Conservation (phyloP, 2,329 filamentous ascomycete species). For the Fusarium graminum region DNA sequence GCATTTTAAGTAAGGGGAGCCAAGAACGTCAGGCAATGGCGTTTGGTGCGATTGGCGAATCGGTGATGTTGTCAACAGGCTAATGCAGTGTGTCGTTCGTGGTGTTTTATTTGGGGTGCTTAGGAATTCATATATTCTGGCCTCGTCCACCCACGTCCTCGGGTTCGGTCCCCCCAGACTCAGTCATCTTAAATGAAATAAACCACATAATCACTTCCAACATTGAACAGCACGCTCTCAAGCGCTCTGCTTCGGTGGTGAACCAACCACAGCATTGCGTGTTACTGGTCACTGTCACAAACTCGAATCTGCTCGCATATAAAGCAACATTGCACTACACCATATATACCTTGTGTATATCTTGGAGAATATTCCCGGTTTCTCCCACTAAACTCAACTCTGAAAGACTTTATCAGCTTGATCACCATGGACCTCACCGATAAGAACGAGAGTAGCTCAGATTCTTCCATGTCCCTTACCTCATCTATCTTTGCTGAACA, state of each 20-base stretch:
- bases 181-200: neutral
- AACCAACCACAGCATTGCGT: neutral
- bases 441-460: constrained; percentile 10
- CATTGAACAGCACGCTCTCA: neutral
- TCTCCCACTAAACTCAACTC: neutral
- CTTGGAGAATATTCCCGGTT: neutral
- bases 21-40: constrained; percentile 17
- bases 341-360: neutral
- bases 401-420: neutral
- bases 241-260: neutral
- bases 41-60: constrained; percentile 12
- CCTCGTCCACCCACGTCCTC: constrained; percentile 21
- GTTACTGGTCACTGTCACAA: constrained; percentile 6
- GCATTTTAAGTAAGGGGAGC: constrained; percentile 7
- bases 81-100: constrained; percentile 12
- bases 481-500: constrained; percentile 27
- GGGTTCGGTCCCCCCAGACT: constrained; percentile 1
- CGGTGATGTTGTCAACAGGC: neutral
- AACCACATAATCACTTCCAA: neutral
- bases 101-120: constrained; percentile 6
- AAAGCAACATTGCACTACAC: constrained; percentile 20
- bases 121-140: constrained; percentile 24
- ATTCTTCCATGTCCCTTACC: constrained; percentile 21
- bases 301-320: neutral
- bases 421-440: constrained; percentile 15